A percentile compares a stretch with the other conserved stretches of the same genome.
Evolutionary conservation across 2,329 filamentous ascomycete genomes (phyloP).

Genomic region (Ceratocystis ficicola): DNA sequence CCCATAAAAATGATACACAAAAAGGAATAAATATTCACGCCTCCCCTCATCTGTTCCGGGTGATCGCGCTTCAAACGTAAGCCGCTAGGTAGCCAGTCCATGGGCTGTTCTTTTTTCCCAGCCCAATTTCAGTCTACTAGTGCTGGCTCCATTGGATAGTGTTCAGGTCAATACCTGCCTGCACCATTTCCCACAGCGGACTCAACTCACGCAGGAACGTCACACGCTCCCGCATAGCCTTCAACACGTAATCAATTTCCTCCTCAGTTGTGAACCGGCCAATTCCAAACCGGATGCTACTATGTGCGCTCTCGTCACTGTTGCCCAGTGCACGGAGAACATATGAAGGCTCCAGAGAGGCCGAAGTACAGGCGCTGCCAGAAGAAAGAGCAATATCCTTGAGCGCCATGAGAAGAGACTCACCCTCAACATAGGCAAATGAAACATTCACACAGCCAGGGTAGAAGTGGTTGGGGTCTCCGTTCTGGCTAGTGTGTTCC

Average conservation of each 20-base stretch:
- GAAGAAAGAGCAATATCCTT: conserved; percentile 97
- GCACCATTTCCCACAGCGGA: conserved; percentile 92
- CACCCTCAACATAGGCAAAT: conserved; percentile 95
- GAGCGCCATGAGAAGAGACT: conserved; percentile 93
- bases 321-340: conserved; percentile 87
- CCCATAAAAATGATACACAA: conserved; percentile 1
- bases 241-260: conserved; percentile 95
- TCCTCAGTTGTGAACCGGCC: conserved; percentile 89
- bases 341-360: conserved; percentile 91
- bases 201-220: conserved; percentile 88
- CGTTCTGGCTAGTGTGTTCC: conserved; percentile 88
- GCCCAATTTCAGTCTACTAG: conserved; percentile 34
- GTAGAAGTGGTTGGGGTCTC: conserved; percentile 71
- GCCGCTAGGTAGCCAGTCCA: conserved; percentile 13
- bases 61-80: neutral
- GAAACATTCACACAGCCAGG: conserved; percentile 97
- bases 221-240: conserved; percentile 82
- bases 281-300: conserved; percentile 94
- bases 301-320: conserved; percentile 95
- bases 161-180: conserved; percentile 89
- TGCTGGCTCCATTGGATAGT: conserved; percentile 99
- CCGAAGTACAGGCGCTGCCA: conserved; percentile 91
- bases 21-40: conserved; percentile 13
- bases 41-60: conserved; percentile 12
- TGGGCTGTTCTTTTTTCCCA: neutral